phyloP scores from a whole-genome alignment of 768 basidiomycete species.

The Lactifluus hygrophoroides region DNA sequence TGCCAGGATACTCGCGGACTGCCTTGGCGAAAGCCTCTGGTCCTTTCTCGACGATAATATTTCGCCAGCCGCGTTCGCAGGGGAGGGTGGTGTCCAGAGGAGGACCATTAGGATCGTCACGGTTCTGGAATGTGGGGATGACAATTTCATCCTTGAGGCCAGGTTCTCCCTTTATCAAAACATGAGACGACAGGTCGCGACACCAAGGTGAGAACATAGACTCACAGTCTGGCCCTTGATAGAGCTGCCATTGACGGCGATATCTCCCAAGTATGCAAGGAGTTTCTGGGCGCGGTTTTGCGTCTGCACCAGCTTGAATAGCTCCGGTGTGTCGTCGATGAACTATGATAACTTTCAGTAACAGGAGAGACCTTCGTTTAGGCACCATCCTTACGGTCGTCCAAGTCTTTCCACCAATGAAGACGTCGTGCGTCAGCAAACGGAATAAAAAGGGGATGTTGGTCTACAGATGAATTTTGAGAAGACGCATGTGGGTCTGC shows the following conservation, averaged over 20 bases:
- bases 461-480: slow-evolving; percentile 45
- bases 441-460: slow-evolving; percentile 99
- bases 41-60: slow-evolving; percentile 96
- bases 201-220: neutral
- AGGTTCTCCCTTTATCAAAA: slow-evolving; percentile 62
- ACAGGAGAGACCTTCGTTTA: neutral
- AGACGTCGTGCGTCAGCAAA: slow-evolving; percentile 91
- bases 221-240: slow-evolving; percentile 85
- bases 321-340: slow-evolving; percentile 98
- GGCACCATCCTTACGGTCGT: slow-evolving; percentile 57
- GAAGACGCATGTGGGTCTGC: neutral
- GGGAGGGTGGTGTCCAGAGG: slow-evolving; percentile 74
- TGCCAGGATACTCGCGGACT: slow-evolving; percentile 91
- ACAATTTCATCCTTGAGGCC: slow-evolving; percentile 85
- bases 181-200: neutral
- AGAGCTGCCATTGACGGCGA: slow-evolving; percentile 95
- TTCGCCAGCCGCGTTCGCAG: slow-evolving; percentile 90
- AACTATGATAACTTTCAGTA: slow-evolving; percentile 44
- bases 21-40: slow-evolving; percentile 99
- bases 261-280: slow-evolving; percentile 92
- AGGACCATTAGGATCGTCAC: slow-evolving; percentile 63
- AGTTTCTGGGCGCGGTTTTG: slow-evolving; percentile 99
- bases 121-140: slow-evolving; percentile 72
- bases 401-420: slow-evolving; percentile 96
- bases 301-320: slow-evolving; percentile 96